These are phyloP conservation scores for Trametes maxima DNA, from an alignment of 768 basidiomycete genomes.

Conservation along the genomic window DNA sequence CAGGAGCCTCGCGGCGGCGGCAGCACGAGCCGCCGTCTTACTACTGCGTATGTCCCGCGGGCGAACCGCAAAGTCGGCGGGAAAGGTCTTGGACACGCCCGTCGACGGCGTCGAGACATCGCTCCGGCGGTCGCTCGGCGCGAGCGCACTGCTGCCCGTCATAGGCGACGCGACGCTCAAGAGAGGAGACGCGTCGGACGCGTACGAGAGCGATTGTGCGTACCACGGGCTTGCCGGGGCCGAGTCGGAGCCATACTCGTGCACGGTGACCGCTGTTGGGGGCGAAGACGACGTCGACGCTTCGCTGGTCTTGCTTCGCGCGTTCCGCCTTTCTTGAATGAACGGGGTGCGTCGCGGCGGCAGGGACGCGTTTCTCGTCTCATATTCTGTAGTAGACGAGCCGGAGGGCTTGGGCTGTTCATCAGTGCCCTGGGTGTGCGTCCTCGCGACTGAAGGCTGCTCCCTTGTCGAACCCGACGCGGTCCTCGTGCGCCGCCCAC, in stretches of 20 bases:
- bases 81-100: slow-evolving; percentile 8
- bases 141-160: slow-evolving; percentile 6
- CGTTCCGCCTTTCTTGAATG: neutral
- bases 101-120: slow-evolving; percentile 11
- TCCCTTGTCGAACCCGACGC: neutral
- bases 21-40: no score
- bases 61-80: neutral
- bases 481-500: neutral
- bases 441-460: no score
- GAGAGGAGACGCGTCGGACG: slow-evolving; percentile 3
- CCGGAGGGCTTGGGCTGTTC: no score
- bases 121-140: slow-evolving; percentile 8
- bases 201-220: slow-evolving; percentile 10
- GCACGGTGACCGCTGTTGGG: slow-evolving; percentile 4
- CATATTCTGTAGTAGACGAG: no score
- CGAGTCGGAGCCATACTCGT: neutral
- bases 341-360: neutral
- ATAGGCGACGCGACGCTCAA: neutral
- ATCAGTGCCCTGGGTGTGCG: no score
- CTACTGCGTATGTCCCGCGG: neutral
- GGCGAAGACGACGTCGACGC: slow-evolving; percentile 11
- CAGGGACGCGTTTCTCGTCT: no score
- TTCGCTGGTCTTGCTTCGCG: neutral
- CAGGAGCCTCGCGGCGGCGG: neutral
- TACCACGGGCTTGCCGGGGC: slow-evolving; percentile 1